Base-by-base conservation (phyloP, 306 rosid species). In the Luffa acutangula region DNA sequence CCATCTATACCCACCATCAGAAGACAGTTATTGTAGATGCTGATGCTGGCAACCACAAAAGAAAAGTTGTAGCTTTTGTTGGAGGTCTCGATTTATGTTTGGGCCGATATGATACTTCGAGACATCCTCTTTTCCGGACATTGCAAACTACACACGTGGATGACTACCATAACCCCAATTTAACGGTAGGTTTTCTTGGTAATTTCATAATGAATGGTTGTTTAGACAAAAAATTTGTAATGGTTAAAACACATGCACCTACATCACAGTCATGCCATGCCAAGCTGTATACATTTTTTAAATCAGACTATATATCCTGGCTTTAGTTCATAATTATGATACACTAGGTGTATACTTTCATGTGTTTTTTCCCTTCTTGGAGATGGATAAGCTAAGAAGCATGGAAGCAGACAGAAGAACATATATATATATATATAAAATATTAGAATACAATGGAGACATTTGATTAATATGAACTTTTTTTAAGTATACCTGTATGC, bases 1-100 rank as follows among this genome's bases (percentile, higher is more conserved):
- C 92, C 60, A 94, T 94, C 86, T 94, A 89, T 83, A 91, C 97
- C 33, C 97, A 92, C 83, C 98, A 92, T 85, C 97, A 94, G 90
- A 94, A 94, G 87, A 92, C 97, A 54, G 96, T 94, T 43, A 88
- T 92, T 79, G 95, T 94, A 59, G 98, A 92, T 88, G 92, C 91
- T 60, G 97, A 94, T 85, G 95, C 91, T 18, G 97, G 91, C 11
- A 84, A 92, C 9, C 6, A 84, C 72, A 87, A 70, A 85, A 85
- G 98, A 87, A 89, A 94, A 86, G 89, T 94, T 80, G 31, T 69
- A 71, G 94, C 97, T 72, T 94, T 92, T 83, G 89, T 94, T 43
- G 98, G 98, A 82, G 98, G 98, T 56, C 97, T 94, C 85, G 98
- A 94, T 84, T 82, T 94, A 65, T 89, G 97, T 82, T 66, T 64